Evolutionary conservation across 768 basidiomycete species (phyloP).

Genomic region (Xerocomus spinulosus): DNA sequence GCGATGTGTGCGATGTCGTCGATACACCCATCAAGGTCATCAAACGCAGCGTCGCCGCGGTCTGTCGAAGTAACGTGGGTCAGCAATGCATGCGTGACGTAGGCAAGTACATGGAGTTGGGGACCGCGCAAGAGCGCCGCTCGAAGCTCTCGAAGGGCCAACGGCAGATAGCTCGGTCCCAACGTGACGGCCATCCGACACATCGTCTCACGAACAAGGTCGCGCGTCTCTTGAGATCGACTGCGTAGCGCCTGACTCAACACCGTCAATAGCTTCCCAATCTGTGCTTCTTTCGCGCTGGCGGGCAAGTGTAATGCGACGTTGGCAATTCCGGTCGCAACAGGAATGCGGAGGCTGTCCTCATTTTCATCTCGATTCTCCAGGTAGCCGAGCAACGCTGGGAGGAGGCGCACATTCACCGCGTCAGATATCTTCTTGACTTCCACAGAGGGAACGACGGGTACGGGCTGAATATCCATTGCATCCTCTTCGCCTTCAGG

Average conservation of each 20-base stretch:
- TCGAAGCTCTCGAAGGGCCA: constrained; percentile 76
- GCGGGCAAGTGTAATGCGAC: constrained; percentile 79
- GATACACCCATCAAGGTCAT: constrained; percentile 69
- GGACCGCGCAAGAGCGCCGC: constrained; percentile 85
- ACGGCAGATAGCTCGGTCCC: constrained; percentile 69
- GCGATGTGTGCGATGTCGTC: constrained; percentile 76
- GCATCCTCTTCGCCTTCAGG: constrained; percentile 27
- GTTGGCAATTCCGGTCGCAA: constrained; percentile 81
- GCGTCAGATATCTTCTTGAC: constrained; percentile 59
- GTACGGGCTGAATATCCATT: constrained; percentile 4
- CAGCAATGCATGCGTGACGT: constrained; percentile 75
- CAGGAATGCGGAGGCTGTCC: constrained; percentile 81
- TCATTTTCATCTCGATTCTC: constrained; percentile 82
- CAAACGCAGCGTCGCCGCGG: constrained; percentile 45
- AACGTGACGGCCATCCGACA: constrained; percentile 71
- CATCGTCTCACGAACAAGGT: constrained; percentile 77
- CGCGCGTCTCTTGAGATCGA: constrained; percentile 88
- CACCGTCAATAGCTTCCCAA: constrained; percentile 73
- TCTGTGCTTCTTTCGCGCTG: constrained; percentile 57
- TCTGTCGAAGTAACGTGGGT: constrained; percentile 71
- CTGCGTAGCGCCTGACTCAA: constrained; percentile 90
- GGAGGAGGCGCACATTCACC: constrained; percentile 72
- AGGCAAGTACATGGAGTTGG: constrained; percentile 89
- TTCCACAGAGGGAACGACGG: constrained; percentile 6
- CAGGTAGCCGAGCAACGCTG: constrained; percentile 71